Conservation (phyloP, 179 eudicot genomes). For the Spergularia azorica region DNA sequence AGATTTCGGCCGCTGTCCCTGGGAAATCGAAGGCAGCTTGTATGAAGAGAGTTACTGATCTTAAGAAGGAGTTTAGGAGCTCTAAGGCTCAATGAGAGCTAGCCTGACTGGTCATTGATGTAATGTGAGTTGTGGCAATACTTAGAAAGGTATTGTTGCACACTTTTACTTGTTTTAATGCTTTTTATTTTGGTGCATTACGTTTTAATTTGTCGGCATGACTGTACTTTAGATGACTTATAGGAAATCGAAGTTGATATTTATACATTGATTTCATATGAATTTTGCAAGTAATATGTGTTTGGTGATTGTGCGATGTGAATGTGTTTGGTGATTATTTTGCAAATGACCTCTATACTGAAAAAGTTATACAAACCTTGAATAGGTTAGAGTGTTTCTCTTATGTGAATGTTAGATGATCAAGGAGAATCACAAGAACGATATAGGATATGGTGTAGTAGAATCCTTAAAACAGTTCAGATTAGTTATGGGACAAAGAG, state of each 20-base stretch:
- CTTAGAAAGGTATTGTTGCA: slow-evolving; percentile 25
- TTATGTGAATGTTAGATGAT: background rate
- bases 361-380: background rate
- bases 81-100: slow-evolving; percentile 51
- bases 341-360: background rate
- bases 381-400: background rate
- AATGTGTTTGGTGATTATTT: background rate
- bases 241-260: background rate
- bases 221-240: background rate
- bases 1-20: slow-evolving; percentile 81
- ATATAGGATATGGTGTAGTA: too few relatives aligned
- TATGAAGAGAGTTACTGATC: slow-evolving; percentile 77
- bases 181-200: background rate
- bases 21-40: slow-evolving; percentile 83
- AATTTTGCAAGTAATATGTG: background rate
- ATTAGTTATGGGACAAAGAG: too few relatives aligned
- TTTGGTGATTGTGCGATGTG: background rate
- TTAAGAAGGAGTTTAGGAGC: slow-evolving; percentile 85
- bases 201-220: background rate
- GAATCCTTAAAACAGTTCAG: too few relatives aligned
- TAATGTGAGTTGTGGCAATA: background rate
- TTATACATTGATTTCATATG: background rate
- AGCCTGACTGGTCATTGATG: background rate
- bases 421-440: too few relatives aligned
- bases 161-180: slow-evolving; percentile 12